Base-by-base conservation (phyloP, 169 alveolate genomes). In the Plasmodium blacklocki region DNA sequence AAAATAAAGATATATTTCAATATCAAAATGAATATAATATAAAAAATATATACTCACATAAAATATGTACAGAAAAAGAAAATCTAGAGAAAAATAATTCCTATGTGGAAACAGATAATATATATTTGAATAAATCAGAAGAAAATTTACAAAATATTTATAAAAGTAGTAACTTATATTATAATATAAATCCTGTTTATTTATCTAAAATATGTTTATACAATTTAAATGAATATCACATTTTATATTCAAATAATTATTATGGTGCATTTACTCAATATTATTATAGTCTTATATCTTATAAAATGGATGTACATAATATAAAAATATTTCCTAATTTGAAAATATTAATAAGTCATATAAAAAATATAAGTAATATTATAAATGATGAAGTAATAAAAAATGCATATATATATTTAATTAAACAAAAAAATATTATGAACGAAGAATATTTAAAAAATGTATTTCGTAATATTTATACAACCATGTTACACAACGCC, bases 121-220 rank as follows among this genome's bases (percentile, higher is more conserved):
- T 86, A 71, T 86, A 86, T 63, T 47, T 73, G 62, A 66, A 86
- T 54, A 70, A 67, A 12, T 21, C 52, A 29, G 92, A 86, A 66
- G 58, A 71, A 72, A 15, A 45, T 18, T 66, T 86, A 64, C 43
- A 86, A 43, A 60, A 73, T 18, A 73, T 50, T 29, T 86, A 71
- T 32, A 86, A 66, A 86, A 86, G 88, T 11, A 86, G 92, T 58
- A 86, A 72, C 64, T 72, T 86, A 47, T 86, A 86, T 21, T 86
- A 59, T 62, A 72, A 72, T 11, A 86, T 86, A 60, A 72, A 86
- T 43, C 92, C 92, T 15, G 70, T 86, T 9, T 86, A 86, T 64
- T 73, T 86, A 29, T 71, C 92, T 15, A 86, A 86, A 86, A 71
- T 86, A 29, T 86, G 92, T 58, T 73, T 86, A 45, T 86, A 86